Evolutionary conservation across 768 basidiomycete species (phyloP), one percentile per base, ranked within the genome.

Genomic region (Auriscalpium orientale): DNA sequence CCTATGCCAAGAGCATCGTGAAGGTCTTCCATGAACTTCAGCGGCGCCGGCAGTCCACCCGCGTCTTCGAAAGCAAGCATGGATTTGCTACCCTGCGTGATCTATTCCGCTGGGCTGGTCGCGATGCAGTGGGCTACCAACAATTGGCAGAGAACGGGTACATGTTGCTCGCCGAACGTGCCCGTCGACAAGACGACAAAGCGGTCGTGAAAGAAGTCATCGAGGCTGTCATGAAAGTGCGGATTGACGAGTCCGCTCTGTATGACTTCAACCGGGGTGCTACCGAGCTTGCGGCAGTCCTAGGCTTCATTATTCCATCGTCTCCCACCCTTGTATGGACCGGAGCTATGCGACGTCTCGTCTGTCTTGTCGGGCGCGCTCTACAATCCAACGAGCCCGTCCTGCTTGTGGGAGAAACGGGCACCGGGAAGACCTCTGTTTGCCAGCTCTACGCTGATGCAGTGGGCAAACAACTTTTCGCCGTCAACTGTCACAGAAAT

Each of bases 21-120:
- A 75, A 73, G 35, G 95, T 98, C 37, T 99, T 98, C 71, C 85
- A 79, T 47, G 95, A 98, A 67, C 76, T 99, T 4, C 94, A 95
- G 68, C 91, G 91, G 58, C 87, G 92, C 33, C 81, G 97, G 8
- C 95, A 98, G 68, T 81, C 86, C 0, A 81, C 89, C 38, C 83
- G 97, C 28, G 89, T 99, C 38, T 99, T 99, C 66, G 97, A 99
- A 71, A 95, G 93, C 66, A 98, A 95, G 70, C 89, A 95, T 49
- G 89, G 94, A 1, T 99, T 98, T 66, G 97, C 91, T 0, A 99
- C 97, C 1, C 79, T 99, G 4, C 90, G 97, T 43, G 97, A 99
- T 67, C 74, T 99, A 16, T 99, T 99, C 72, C 84, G 97, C 46
- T 99, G 97, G 97, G 97, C 94, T 8, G 87, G 86, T 4, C 76